Conservation (phyloP, 1,284 basidiomycete species). For the Naganishia cerealis region DNA sequence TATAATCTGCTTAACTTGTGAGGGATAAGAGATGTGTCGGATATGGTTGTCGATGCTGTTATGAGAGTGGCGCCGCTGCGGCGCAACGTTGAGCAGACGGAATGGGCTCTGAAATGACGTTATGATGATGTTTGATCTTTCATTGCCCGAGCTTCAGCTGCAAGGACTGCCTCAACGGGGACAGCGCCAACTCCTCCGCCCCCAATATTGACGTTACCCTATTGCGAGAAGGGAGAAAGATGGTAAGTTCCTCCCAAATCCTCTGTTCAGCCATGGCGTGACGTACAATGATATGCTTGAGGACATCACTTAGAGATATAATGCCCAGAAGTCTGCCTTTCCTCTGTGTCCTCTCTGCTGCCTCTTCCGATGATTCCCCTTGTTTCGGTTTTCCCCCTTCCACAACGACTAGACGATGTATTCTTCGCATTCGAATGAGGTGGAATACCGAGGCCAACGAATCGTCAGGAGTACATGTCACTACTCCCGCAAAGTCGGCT, state of each 20-base stretch:
- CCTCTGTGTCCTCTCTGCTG: conserved; percentile 57
- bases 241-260: conserved; percentile 6
- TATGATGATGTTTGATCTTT: conserved; percentile 32
- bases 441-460: conserved; percentile 89
- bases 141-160: conserved; percentile 42
- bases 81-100: not conserved
- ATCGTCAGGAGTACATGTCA: conserved; percentile 90
- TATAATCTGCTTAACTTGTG: too few species aligned
- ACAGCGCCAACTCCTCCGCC: conserved; percentile 50
- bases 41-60: not conserved
- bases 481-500: conserved; percentile 91
- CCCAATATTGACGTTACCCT: conserved; percentile 45
- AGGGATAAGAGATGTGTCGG: not conserved
- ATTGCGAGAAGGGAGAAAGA: conserved; percentile 26
- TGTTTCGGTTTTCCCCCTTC: conserved; percentile 71
- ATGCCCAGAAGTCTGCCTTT: conserved; percentile 83
- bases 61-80: not conserved
- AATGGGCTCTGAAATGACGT: not conserved
- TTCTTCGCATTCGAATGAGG: conserved; percentile 86
- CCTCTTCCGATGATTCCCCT: conserved; percentile 45
- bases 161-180: conserved; percentile 44
- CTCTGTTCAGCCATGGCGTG: not conserved
- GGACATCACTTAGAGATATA: conserved; percentile 85
- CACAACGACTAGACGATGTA: conserved; percentile 90
- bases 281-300: conserved; percentile 72